phyloP scores from a whole-genome alignment of 208 protist genomes.

The Wallacemonas sp. region DNA sequence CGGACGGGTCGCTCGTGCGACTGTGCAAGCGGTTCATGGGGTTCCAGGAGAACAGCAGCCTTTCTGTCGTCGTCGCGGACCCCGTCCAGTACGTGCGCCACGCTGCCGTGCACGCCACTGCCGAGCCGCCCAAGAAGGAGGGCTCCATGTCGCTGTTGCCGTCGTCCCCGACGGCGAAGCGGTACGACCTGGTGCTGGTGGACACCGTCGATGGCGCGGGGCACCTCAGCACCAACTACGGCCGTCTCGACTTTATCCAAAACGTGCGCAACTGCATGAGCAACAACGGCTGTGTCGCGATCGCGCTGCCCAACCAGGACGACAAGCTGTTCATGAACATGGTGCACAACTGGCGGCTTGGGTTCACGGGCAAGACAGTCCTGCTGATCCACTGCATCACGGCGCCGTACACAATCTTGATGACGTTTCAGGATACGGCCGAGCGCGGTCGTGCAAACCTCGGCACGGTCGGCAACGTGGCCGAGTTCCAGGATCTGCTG shows the following conservation, averaged over 20 bases:
- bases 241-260: constrained; percentile 79
- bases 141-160: constrained; percentile 6
- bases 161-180: constrained; percentile 16
- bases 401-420: constrained; percentile 79
- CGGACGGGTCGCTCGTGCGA: constrained; percentile 77
- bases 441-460: constrained; percentile 71
- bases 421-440: constrained; percentile 86
- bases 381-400: constrained; percentile 84
- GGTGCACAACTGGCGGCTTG: constrained; percentile 89
- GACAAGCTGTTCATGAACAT: constrained; percentile 72
- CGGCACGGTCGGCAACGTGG: constrained; percentile 64
- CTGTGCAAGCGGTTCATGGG: constrained; percentile 77
- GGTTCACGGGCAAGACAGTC: constrained; percentile 71
- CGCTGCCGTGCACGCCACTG: constrained; percentile 23
- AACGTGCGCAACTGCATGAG: constrained; percentile 71
- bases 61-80: constrained; percentile 58
- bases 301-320: constrained; percentile 75
- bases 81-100: constrained; percentile 69
- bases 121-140: constrained; percentile 1
- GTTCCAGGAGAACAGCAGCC: constrained; percentile 77
- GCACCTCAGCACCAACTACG: constrained; percentile 66
- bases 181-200: constrained; percentile 81
- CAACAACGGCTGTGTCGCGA: constrained; percentile 60
- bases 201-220: constrained; percentile 73
- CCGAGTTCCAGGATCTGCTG: constrained; percentile 83